Evolutionary conservation across 2,329 filamentous ascomycete genomes (phyloP), one percentile per base, ranked within the genome.

Genomic region (Colletotrichum ledebouriae): DNA sequence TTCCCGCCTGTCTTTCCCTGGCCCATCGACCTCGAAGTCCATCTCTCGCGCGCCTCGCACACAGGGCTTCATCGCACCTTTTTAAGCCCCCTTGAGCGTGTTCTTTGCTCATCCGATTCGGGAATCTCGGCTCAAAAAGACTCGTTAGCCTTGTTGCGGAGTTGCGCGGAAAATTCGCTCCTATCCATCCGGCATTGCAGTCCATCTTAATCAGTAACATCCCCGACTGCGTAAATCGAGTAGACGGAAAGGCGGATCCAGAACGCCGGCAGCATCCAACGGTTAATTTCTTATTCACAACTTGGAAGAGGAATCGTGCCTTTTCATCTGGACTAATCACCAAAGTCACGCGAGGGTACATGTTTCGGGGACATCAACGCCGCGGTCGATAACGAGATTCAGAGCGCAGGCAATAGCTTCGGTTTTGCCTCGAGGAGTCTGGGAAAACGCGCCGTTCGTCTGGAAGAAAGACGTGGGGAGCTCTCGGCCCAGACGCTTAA

Each of bases 1-100:
- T 22, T 75, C 80, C 75, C 76, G 76, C 75, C 72, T 75, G 73
- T 73, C 71, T 72, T 72, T 72, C 64, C 73, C 56, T 42, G 42
- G 50, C 13, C 22, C 33, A 15, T 39, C 56, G 34, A 34, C 37
- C 34, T 57, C 56, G 37, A 37, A 34, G 37, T 56, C 6, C 39
- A 33, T 29, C 20, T 39, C 12, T 47, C 22, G 29, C 13, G 33
- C 53, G 50, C 47, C 50, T 67, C 33, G 49, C 62, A 60, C 55
- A 42, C 17, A 56, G 20, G 11, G 10, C 37, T 39, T 52, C 39
- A 39, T 29, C 41, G 47, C 15, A 15, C 10, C 25, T 39, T 58
- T 69, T 53, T 52, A 60, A 69, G 56, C 56, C 10, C 37, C 42
- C n/a, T 44, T 56, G 49, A 42, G 62, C 57, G 37, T 41, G 50